phyloP scores from a whole-genome alignment of 306 rosid genomes.

The Glycine tomentella region DNA sequence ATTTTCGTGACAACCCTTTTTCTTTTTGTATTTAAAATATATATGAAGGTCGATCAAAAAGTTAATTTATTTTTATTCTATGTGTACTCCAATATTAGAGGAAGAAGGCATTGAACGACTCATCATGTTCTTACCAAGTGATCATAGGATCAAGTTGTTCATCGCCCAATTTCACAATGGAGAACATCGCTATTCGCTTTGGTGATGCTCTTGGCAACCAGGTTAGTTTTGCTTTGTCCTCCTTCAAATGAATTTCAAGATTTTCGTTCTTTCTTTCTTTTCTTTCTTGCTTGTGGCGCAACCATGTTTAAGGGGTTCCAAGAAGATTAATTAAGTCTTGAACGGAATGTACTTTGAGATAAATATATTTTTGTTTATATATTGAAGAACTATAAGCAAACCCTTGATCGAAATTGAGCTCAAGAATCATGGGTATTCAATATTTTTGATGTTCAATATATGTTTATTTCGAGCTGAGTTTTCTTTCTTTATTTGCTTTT shows the following conservation, averaged over 20 bases:
- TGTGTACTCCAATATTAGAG: background rate
- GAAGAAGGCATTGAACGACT: constrained; percentile 44
- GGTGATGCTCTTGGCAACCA: constrained; percentile 84
- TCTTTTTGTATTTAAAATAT: no score
- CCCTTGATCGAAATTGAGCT: background rate
- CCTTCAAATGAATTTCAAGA: background rate
- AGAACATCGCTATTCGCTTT: constrained; percentile 71
- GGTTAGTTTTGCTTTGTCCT: constrained; percentile 41
- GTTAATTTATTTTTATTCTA: background rate
- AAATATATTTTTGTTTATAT: background rate
- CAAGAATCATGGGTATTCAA: background rate
- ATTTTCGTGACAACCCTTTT: background rate
- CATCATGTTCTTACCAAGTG: constrained; percentile 66
- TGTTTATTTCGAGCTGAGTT: background rate
- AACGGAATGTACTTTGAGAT: background rate
- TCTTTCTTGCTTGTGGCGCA: background rate
- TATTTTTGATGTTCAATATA: no score
- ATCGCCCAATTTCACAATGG: constrained; percentile 63
- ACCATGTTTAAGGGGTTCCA: background rate
- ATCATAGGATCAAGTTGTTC: constrained; percentile 75
- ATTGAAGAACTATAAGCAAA: no score
- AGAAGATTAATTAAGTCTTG: background rate
- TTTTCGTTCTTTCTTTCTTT: background rate
- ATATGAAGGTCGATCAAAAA: no score
- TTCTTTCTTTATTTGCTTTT: background rate